Evolutionary conservation across 2,329 filamentous ascomycete species (phyloP).

Genomic region (Aspergillus aculeatus): DNA sequence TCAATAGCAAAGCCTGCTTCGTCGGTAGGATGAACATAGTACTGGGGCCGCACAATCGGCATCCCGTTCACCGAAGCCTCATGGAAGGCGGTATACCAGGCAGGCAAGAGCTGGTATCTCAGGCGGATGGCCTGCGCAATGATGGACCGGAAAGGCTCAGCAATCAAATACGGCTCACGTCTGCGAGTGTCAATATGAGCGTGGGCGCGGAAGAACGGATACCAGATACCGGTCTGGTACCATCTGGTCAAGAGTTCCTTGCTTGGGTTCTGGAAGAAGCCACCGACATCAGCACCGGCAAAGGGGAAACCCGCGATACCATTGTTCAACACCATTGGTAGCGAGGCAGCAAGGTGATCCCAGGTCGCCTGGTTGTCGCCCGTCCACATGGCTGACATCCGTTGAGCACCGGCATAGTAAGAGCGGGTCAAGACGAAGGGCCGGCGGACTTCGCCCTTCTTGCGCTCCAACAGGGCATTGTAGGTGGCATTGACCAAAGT

Average conservation of each 20-base stretch:
- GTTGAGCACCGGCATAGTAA: slow-evolving; percentile 88
- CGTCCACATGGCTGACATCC: slow-evolving; percentile 95
- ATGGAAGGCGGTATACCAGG: slow-evolving; percentile 97
- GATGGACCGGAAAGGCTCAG: slow-evolving; percentile 80
- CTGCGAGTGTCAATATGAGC: slow-evolving; percentile 95
- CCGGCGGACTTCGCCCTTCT: slow-evolving; percentile 78
- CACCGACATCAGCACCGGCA: slow-evolving; percentile 90
- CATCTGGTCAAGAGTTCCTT: slow-evolving; percentile 89
- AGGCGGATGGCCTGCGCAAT: slow-evolving; percentile 84
- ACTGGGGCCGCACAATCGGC: slow-evolving; percentile 88
- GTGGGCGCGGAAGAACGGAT: slow-evolving; percentile 96
- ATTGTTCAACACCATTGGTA: slow-evolving; percentile 92
- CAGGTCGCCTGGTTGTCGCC: slow-evolving; percentile 94
- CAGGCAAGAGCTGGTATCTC: slow-evolving; percentile 82
- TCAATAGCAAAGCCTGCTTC: slow-evolving; percentile 86
- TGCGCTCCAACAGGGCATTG: slow-evolving; percentile 76
- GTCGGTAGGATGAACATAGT: slow-evolving; percentile 84
- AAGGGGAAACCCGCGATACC: slow-evolving; percentile 93
- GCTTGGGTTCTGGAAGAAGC: slow-evolving; percentile 96
- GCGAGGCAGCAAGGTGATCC: slow-evolving; percentile 82
- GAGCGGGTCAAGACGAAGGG: slow-evolving; percentile 92
- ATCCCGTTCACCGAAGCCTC: slow-evolving; percentile 78
- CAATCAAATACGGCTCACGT: slow-evolving; percentile 85
- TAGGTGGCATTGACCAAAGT: slow-evolving; percentile 95
- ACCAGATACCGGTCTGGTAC: slow-evolving; percentile 96